Base-by-base conservation (phyloP, 495 filamentous ascomycete species). In the Aspergillus bridgeri region DNA sequence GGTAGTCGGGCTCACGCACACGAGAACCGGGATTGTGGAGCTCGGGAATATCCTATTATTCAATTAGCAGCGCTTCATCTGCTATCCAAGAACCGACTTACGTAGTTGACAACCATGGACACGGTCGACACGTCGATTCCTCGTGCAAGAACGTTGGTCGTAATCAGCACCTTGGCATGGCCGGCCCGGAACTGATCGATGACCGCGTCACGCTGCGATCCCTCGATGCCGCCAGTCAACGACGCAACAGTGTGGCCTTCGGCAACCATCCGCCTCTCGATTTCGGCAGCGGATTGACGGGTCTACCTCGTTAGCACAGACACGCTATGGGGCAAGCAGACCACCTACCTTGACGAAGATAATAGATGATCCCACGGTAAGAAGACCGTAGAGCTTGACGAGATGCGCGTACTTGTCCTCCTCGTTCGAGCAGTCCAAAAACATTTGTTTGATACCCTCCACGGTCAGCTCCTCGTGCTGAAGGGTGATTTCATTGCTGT, bases 71-170 rank as follows among this genome's bases (percentile, higher is more conserved):
- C 6, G 3, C 45, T 29, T 23, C 33, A 15, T 29, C 27, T 22
- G 6, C 43, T 6, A 20, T 22, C 23, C 33, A 49, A 21, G 17
- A 3, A 17, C 2, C 45, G 5, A 69, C 75, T 60, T 70, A 81
- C 77, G 72, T 98, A 99, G 77, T 99, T 99, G 74, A 99, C 87
- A 33, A 99, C 95, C 81, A 99, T 89, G 18, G 91, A 95, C 3
- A 98, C 95, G 19, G 92, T 92, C 27, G 91, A 90, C 11, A 99
- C 92, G 74, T 99, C 95, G 59, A 99, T 97, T 64, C 95, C 95
- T 65, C 95, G 90, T 6, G 95, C 89, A 50, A 99, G 83, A 42
- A 99, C 93, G 67, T 99, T 98, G 63, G 95, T 99, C 0, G 95
- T 93, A 66, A 98, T 97, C 56, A 99, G 86, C n/a, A 99, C 94